Evolutionary conservation across 225 moss, liverwort and hornwort genomes (phyloP).

Genomic region (Physcomitrium patens): DNA sequence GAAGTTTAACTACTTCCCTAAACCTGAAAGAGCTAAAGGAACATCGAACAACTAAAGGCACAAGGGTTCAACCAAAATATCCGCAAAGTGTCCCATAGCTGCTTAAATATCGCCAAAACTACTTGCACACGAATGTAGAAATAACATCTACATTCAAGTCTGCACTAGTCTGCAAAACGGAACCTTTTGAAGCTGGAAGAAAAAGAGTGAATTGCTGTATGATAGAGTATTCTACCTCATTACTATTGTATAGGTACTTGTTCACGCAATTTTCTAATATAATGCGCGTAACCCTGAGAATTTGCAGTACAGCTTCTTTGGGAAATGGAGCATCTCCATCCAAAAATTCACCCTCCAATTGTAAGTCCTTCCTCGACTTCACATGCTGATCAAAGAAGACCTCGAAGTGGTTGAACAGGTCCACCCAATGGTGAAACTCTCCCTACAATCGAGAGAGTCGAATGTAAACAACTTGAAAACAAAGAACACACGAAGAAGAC

Average conservation of each 20-base stretch:
- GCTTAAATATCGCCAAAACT: too few species aligned
- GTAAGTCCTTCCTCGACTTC: slow-evolving; percentile 91
- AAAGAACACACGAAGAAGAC: slow-evolving; percentile 9
- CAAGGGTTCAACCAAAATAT: too few species aligned
- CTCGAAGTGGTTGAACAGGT: slow-evolving; percentile 92
- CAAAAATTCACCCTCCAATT: slow-evolving; percentile 81
- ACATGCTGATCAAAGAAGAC: slow-evolving; percentile 91
- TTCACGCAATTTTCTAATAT: slow-evolving; percentile 94
- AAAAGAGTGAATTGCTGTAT: slow-evolving; percentile 17
- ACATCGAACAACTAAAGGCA: background rate
- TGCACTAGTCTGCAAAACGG: slow-evolving; percentile 10
- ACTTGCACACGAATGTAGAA: too few species aligned
- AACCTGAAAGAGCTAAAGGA: slow-evolving; percentile 1
- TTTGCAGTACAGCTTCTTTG: slow-evolving; percentile 89
- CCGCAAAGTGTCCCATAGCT: too few species aligned
- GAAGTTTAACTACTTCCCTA: slow-evolving; percentile 4
- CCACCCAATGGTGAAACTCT: slow-evolving; percentile 98
- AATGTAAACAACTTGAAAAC: slow-evolving; percentile 25
- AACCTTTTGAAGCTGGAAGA: background rate
- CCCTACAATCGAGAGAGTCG: slow-evolving; percentile 54
- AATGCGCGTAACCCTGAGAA: slow-evolving; percentile 90
- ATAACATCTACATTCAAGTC: background rate
- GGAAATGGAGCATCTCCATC: slow-evolving; percentile 75
- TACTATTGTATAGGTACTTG: slow-evolving; percentile 88
- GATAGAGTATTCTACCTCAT: slow-evolving; percentile 64